These are phyloP conservation scores for Aspergillus fijiensis DNA, from an alignment of 2,329 filamentous ascomycete species.

Conservation along the genomic window DNA sequence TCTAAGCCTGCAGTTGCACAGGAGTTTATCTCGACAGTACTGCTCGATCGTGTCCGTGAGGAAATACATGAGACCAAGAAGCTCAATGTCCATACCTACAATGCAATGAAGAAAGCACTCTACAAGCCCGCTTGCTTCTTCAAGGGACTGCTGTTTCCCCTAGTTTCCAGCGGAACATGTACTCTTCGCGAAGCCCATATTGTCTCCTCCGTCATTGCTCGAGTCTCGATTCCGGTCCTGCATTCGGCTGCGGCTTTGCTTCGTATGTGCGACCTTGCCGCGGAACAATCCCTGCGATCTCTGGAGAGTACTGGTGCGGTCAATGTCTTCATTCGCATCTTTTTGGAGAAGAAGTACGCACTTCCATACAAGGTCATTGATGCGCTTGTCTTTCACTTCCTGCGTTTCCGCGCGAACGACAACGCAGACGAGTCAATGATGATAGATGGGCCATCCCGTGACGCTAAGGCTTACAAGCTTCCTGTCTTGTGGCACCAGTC, in stretches of 20 bases:
- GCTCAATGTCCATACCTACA: slow-evolving; percentile 93
- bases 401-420: slow-evolving; percentile 75
- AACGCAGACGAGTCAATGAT: slow-evolving; percentile 55
- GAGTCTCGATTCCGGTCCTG: slow-evolving; percentile 83
- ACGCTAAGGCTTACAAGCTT: slow-evolving; percentile 61
- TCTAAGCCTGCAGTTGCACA: slow-evolving; percentile 77
- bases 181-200: slow-evolving; percentile 91
- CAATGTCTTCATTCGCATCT: slow-evolving; percentile 89
- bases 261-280: slow-evolving; percentile 88
- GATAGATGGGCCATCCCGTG: slow-evolving; percentile 40
- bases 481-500: slow-evolving; percentile 97
- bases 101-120: slow-evolving; percentile 83
- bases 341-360: slow-evolving; percentile 96
- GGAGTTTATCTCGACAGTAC: slow-evolving; percentile 79
- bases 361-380: slow-evolving; percentile 94
- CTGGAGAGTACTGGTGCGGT: slow-evolving; percentile 87
- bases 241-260: slow-evolving; percentile 91
- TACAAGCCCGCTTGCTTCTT: slow-evolving; percentile 97
- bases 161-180: slow-evolving; percentile 82
- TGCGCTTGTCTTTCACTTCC: slow-evolving; percentile 91
- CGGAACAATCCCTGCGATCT: slow-evolving; percentile 74
- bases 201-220: slow-evolving; percentile 77
- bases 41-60: slow-evolving; percentile 87
- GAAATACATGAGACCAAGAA: slow-evolving; percentile 94
- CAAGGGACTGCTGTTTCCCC: slow-evolving; percentile 90